A percentile compares a stretch with the other conserved stretches of the same genome.
phyloP scores from a whole-genome alignment of 2,329 filamentous ascomycete species.

The Metarhizium rileyi region DNA sequence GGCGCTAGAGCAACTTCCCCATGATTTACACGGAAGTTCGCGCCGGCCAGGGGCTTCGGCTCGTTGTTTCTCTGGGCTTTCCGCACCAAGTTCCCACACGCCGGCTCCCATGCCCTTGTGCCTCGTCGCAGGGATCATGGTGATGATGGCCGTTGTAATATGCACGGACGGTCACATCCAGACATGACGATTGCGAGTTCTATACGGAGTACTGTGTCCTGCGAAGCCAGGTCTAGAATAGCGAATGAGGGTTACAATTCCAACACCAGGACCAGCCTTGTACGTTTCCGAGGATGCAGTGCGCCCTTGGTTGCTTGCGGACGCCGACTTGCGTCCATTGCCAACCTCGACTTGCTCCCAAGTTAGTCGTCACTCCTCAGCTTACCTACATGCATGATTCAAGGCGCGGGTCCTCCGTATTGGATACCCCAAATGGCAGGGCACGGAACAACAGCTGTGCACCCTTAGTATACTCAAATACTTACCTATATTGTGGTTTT shows the following conservation, averaged over 20 bases:
- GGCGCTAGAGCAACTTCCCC: background rate
- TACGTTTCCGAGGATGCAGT: conserved; percentile 2
- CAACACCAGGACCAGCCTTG: background rate
- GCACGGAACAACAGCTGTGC: background rate
- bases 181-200: background rate
- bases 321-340: background rate
- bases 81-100: background rate
- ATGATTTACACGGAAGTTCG: background rate
- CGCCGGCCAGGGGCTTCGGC: background rate
- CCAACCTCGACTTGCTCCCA: background rate
- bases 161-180: background rate
- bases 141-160: background rate
- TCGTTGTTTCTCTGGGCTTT: background rate
- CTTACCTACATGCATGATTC: background rate
- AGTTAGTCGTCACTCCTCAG: background rate
- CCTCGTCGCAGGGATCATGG: background rate
- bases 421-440: background rate
- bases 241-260: conserved; percentile 1
- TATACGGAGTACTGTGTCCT: background rate
- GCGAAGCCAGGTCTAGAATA: background rate
- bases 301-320: background rate
- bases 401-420: background rate
- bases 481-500: background rate
- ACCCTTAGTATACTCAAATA: background rate
- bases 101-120: background rate